Evolutionary conservation across 495 filamentous ascomycete genomes (phyloP).

Genomic region (Massariosphaeria phaeospora): DNA sequence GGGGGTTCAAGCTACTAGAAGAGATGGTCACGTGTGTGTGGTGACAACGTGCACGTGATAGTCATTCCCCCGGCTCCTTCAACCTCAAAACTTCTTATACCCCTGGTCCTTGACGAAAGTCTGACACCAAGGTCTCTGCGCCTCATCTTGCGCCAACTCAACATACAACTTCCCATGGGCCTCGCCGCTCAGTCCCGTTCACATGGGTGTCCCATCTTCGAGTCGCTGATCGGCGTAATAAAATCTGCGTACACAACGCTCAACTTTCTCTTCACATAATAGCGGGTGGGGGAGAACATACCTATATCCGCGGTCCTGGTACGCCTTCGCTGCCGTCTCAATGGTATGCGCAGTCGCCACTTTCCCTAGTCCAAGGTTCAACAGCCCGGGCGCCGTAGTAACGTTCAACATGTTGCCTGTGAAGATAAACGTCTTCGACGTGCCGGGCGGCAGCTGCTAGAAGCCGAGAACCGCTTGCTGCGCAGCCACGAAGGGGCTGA

Average conservation of each 20-base stretch:
- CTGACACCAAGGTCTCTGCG: conserved; percentile 45
- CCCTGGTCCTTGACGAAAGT: conserved; percentile 47
- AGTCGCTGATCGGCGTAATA: conserved; percentile 49
- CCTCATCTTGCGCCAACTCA: conserved; percentile 40
- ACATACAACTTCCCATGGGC: conserved; percentile 43
- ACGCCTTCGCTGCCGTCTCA: conserved; percentile 40
- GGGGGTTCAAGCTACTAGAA: too few relatives aligned
- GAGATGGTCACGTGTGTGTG: too few relatives aligned
- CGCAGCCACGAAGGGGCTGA: conserved; percentile 45
- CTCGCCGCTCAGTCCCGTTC: conserved; percentile 37
- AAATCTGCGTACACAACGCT: conserved; percentile 41
- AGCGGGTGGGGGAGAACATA: conserved; percentile 28
- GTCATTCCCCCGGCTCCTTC: too few relatives aligned
- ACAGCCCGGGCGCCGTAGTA: conserved; percentile 33
- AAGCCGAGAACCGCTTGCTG: conserved; percentile 45
- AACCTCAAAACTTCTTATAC: too few relatives aligned
- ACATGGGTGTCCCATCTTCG: conserved; percentile 39
- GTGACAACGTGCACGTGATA: too few relatives aligned
- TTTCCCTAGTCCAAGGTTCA: conserved; percentile 46
- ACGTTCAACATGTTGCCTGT: conserved; percentile 48
- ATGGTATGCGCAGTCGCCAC: conserved; percentile 47
- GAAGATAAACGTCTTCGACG: conserved; percentile 47
- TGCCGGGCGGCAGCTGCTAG: conserved; percentile 37
- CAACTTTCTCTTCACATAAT: conserved; percentile 2
- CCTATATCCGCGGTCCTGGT: conserved; percentile 47